Conservation (phyloP, 371 early-diverging fungal genomes). For the Conidiobolus incongruus region DNA sequence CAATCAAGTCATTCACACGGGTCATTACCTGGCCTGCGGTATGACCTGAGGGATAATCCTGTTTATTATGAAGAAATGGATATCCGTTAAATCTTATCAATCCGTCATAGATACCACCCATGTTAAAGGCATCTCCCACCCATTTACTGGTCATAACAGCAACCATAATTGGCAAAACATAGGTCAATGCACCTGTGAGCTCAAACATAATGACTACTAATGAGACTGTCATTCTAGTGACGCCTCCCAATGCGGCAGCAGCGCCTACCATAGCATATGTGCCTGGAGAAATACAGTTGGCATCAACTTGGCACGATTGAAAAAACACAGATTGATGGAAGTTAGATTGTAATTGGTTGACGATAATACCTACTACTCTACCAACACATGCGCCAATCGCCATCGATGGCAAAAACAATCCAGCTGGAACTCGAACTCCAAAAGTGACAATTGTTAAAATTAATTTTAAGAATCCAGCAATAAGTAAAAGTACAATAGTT, state of each 20-base stretch:
- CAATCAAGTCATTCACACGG: slow-evolving; percentile 24
- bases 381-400: slow-evolving; percentile 58
- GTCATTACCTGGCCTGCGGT: slow-evolving; percentile 30
- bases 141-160: slow-evolving; percentile 64
- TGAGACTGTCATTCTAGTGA: slow-evolving; percentile 73
- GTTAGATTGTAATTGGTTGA: slow-evolving; percentile 35
- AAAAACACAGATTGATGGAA: slow-evolving; percentile 8
- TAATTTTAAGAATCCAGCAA: slow-evolving; percentile 40
- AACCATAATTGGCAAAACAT: slow-evolving; percentile 72
- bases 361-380: slow-evolving; percentile 42
- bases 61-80: slow-evolving; percentile 69
- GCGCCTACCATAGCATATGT: slow-evolving; percentile 91
- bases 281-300: slow-evolving; percentile 69
- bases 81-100: slow-evolving; percentile 53
- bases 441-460: slow-evolving; percentile 50
- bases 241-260: slow-evolving; percentile 74
- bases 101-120: slow-evolving; percentile 64
- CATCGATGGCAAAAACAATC: slow-evolving; percentile 59
- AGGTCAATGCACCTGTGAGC: slow-evolving; percentile 57
- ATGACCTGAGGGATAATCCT: slow-evolving; percentile 40
- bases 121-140: slow-evolving; percentile 56
- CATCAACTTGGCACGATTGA: slow-evolving; percentile 9
- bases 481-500: slow-evolving; percentile 18
- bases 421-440: slow-evolving; percentile 56
- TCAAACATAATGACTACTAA: slow-evolving; percentile 80